Conservation (phyloP, 768 basidiomycete species). For the Galerina sulciceps region DNA sequence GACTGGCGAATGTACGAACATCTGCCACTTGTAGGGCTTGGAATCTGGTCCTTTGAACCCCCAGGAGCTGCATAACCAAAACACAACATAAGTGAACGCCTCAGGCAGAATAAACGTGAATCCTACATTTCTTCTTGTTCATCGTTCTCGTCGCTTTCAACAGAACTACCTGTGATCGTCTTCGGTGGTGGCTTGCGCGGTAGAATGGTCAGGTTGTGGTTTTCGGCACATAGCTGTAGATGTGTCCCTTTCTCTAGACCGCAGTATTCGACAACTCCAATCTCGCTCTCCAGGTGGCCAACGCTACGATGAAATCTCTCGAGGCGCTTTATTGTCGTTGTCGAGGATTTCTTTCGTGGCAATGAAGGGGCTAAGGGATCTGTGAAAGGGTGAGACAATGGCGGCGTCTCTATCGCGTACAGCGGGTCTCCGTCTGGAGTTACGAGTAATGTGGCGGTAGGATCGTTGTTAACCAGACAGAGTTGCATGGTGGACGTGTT, state of each 20-base stretch:
- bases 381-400: constrained; percentile 4
- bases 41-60: constrained; percentile 38
- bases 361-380: background rate
- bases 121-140: constrained; percentile 10
- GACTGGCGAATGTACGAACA: constrained; percentile 39
- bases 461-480: constrained; percentile 42
- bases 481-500: constrained; percentile 31
- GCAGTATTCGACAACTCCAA: constrained; percentile 33
- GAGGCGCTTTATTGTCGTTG: constrained; percentile 33
- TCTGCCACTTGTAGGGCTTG: constrained; percentile 40
- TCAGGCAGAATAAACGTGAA: background rate
- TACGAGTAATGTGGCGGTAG: constrained; percentile 37
- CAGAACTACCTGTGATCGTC: background rate
- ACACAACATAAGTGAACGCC: background rate
- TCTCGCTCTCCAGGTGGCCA: constrained; percentile 35
- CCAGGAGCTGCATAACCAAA: constrained; percentile 32
- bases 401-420: constrained; percentile 36
- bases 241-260: constrained; percentile 24
- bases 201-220: constrained; percentile 15
- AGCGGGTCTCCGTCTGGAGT: constrained; percentile 35
- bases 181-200: background rate
- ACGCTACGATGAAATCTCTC: constrained; percentile 27
- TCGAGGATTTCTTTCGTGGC: constrained; percentile 13
- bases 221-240: constrained; percentile 24
- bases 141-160: constrained; percentile 2